Conservation (phyloP, 495 filamentous ascomycete species). For the Penicillium subrubescens region DNA sequence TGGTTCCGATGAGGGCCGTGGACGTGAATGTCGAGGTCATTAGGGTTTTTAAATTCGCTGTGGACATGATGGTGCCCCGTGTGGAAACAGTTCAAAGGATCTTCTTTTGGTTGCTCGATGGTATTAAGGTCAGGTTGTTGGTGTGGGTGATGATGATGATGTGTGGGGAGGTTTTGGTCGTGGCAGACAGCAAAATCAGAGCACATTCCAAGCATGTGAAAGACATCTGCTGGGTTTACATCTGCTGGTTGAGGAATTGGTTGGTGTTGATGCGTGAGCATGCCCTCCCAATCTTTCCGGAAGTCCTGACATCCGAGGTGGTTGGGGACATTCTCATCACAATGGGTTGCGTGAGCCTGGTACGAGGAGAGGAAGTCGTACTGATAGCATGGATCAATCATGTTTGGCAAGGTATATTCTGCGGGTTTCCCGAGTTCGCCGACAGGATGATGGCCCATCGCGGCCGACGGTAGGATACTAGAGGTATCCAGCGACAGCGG, state of each 20-base stretch:
- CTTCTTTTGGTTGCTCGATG: slow-evolving; percentile 17
- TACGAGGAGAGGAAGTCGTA: slow-evolving; percentile 31
- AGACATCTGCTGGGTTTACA: slow-evolving; percentile 44
- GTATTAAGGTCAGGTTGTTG: slow-evolving; percentile 19
- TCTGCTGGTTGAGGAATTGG: slow-evolving; percentile 31
- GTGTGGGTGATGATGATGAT: slow-evolving; percentile 10
- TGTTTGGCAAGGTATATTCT: slow-evolving; percentile 21
- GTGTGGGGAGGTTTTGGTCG: slow-evolving; percentile 26
- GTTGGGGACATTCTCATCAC: slow-evolving; percentile 35
- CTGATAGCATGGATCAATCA: slow-evolving; percentile 25
- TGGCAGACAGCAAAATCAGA: slow-evolving; percentile 37
- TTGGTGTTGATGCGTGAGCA: slow-evolving; percentile 25
- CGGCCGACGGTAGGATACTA: slow-evolving; percentile 28
- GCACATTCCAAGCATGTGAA: slow-evolving; percentile 46
- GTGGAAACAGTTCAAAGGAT: slow-evolving; percentile 36
- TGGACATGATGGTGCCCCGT: slow-evolving; percentile 29
- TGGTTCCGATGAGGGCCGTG: slow-evolving; percentile 41
- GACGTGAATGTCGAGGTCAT: slow-evolving; percentile 27
- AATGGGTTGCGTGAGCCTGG: slow-evolving; percentile 35
- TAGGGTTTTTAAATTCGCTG: slow-evolving; percentile 33
- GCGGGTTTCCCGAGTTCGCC: slow-evolving; percentile 27
- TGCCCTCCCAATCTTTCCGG: slow-evolving; percentile 31
- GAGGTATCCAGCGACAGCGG: slow-evolving; percentile 36
- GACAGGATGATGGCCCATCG: slow-evolving; percentile 18
- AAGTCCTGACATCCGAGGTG: slow-evolving; percentile 42